Evolutionary conservation across 2,329 filamentous ascomycete genomes (phyloP), one percentile per base, ranked within the genome.

Genomic region (Aspergillus quadrilineatus): DNA sequence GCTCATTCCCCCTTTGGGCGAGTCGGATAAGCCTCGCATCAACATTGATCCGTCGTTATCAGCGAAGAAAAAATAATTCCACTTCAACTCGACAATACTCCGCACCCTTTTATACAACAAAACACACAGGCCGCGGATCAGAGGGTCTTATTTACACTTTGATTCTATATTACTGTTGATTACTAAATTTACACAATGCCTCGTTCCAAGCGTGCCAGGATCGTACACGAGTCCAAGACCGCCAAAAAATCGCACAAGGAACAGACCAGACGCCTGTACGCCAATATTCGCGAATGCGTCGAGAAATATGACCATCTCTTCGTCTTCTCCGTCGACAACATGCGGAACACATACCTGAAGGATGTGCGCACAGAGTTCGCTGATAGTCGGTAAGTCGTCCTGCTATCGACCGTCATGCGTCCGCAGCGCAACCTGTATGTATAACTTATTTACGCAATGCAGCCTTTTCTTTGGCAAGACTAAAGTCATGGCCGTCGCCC

Each of bases 381-480:
- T 49, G 92, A 97, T 79, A 89, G 89, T 80, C 85, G 89, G 90
- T 94, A 79, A 65, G 82, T 75, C 41, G 53, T 22, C 53, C 8
- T 49, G 47, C 41, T 47, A 37, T 9, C 26, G 4, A 17, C 34
- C 39, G 34, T 29, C 26, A 22, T 43, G 4, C 41, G 9, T 37
- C 12, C 17, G 41, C 3, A 9, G 41, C 41, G 17, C 41, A 22
- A 28, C 5, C 5, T 28, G 26, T 28, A 46, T 28, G n/a, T 37
- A 41, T 56, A 37, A 49, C 26, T 28, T 28, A 53, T 51, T 53
- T 29, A 37, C 54, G 36, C n/a, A 41, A n/a, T 7, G 3, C 67
- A 94, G 92, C 67, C 81, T 99, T 73, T 97, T 97, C 85, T 97
- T 97, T 77, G 94, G 93, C 79, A 99, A 97, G 81, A 97, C 93